Conservation (phyloP, 129 eudicot species). For the Oenanthe sinensis region DNA sequence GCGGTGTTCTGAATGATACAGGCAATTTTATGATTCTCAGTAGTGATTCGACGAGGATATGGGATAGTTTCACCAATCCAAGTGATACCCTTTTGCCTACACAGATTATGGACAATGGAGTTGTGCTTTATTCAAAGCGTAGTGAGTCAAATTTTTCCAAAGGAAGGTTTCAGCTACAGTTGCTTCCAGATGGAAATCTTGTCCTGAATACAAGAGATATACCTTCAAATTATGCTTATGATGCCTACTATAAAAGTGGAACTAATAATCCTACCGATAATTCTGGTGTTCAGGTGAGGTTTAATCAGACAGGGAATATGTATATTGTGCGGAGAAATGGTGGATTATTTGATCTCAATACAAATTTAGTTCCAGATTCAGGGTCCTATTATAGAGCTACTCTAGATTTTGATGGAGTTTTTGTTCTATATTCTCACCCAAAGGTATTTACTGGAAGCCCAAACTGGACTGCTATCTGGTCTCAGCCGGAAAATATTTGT, state of each 20-base stretch:
- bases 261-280: conserved; percentile 17
- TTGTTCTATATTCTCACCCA: conserved; percentile 36
- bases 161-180: conserved; percentile 39
- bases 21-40: conserved; percentile 44
- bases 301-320: conserved; percentile 28
- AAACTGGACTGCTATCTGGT: conserved; percentile 30
- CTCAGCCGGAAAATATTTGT: conserved; percentile 37
- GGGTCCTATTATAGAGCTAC: conserved; percentile 44
- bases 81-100: conserved; percentile 58
- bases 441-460: conserved; percentile 20
- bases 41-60: conserved; percentile 19
- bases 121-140: conserved; percentile 25
- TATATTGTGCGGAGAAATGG: conserved; percentile 34
- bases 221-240: not conserved
- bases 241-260: conserved; percentile 23
- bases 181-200: conserved; percentile 41
- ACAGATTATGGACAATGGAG: conserved; percentile 28
- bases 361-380: conserved; percentile 2
- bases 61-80: conserved; percentile 51
- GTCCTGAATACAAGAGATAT: conserved; percentile 30
- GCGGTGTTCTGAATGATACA: conserved; percentile 41
- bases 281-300: conserved; percentile 24
- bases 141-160: conserved; percentile 30
- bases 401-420: conserved; percentile 49
- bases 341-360: conserved; percentile 13